phyloP scores from a whole-genome alignment of 768 basidiomycete genomes.

The Boletus subcaerulescens region DNA sequence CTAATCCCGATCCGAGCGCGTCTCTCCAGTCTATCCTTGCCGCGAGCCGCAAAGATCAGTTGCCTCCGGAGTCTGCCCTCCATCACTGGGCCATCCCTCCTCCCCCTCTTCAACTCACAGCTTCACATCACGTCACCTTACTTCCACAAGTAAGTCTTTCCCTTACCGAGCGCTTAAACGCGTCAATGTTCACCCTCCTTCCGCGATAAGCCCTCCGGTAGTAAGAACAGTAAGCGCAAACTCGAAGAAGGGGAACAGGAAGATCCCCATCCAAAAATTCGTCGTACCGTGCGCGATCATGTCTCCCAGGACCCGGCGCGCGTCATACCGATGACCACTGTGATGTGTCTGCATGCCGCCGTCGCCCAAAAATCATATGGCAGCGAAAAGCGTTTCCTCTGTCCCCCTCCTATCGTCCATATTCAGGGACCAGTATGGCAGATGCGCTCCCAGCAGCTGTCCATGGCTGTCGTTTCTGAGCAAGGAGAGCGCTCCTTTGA shows the following conservation, averaged over 20 bases:
- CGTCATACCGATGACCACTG: slow-evolving; percentile 86
- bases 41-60: slow-evolving; percentile 31
- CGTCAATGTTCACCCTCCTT: slow-evolving; percentile 23
- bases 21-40: slow-evolving; percentile 40
- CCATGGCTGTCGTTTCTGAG: slow-evolving; percentile 85
- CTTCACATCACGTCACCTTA: slow-evolving; percentile 27
- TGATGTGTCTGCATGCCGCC: slow-evolving; percentile 86
- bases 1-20: slow-evolving; percentile 39
- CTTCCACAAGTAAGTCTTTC: slow-evolving; percentile 41
- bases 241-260: slow-evolving; percentile 59
- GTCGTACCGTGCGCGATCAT: slow-evolving; percentile 81
- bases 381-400: slow-evolving; percentile 91
- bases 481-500: slow-evolving; percentile 80
- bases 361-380: slow-evolving; percentile 97
- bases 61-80: slow-evolving; percentile 28
- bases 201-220: slow-evolving; percentile 28
- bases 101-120: slow-evolving; percentile 31
- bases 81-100: slow-evolving; percentile 39
- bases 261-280: slow-evolving; percentile 73
- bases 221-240: slow-evolving; percentile 67
- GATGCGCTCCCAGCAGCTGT: slow-evolving; percentile 74
- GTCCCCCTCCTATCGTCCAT: slow-evolving; percentile 90
- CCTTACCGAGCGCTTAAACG: slow-evolving; percentile 27
- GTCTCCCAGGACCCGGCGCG: slow-evolving; percentile 71
- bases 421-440: slow-evolving; percentile 88